phyloP scores from a whole-genome alignment of 225 moss, liverwort and hornwort genomes.

The Pleurozium schreberi region DNA sequence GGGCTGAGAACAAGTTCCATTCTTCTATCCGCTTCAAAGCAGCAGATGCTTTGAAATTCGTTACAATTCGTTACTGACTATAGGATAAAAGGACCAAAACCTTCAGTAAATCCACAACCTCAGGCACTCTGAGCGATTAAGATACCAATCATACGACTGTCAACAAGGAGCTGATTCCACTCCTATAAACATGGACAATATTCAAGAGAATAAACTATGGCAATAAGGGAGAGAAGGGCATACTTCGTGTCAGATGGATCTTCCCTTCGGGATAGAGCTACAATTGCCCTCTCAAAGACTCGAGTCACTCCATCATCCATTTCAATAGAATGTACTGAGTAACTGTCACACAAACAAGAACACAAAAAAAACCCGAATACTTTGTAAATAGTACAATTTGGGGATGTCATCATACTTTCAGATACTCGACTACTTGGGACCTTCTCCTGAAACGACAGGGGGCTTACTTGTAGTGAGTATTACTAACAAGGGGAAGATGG shows the following conservation, averaged over 20 bases:
- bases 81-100: background rate
- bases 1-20: slow-evolving; percentile 71
- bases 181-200: background rate
- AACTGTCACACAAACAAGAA: slow-evolving; percentile 26
- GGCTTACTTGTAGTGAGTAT: slow-evolving; percentile 71
- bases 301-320: slow-evolving; percentile 53
- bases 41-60: slow-evolving; percentile 39
- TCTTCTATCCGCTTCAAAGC: slow-evolving; percentile 78
- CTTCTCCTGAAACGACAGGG: background rate
- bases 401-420: background rate
- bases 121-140: background rate
- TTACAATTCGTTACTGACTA: background rate
- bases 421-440: background rate
- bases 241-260: slow-evolving; percentile 47
- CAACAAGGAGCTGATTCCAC: background rate
- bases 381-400: background rate
- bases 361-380: background rate
- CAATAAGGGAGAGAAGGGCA: background rate
- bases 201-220: background rate
- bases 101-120: background rate
- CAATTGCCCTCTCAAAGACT: slow-evolving; percentile 74
- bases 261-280: slow-evolving; percentile 60
- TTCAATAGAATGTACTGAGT: slow-evolving; percentile 85
- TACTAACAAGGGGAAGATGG: slow-evolving; percentile 82
- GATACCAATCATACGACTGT: background rate